A percentile compares a stretch with the other conserved stretches of the same genome.
Evolutionary conservation across 208 protist genomes (phyloP).

Genomic region (Jaenimonas drosophilae): DNA sequence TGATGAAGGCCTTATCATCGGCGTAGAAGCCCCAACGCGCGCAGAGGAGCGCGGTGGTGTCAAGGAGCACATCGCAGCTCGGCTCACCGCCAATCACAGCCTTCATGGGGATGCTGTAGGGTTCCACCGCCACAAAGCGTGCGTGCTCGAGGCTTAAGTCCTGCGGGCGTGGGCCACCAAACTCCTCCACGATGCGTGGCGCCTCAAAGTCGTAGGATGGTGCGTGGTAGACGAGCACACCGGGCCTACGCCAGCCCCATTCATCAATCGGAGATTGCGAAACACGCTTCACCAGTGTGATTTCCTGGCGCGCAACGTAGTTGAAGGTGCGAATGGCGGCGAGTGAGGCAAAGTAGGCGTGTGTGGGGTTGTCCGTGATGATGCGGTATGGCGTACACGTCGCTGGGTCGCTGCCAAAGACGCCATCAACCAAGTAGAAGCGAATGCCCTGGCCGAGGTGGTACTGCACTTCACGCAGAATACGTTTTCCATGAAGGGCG

Average conservation of each 20-base stretch:
- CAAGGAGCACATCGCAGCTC: constrained; percentile 67
- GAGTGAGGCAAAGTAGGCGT: constrained; percentile 78
- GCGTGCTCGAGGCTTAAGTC: constrained; percentile 67
- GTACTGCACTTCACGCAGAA: constrained; percentile 82
- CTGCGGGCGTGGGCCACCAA: constrained; percentile 70
- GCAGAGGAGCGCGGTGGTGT: constrained; percentile 69
- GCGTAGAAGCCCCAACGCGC: constrained; percentile 86
- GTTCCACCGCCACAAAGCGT: constrained; percentile 76
- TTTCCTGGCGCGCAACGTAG: constrained; percentile 76
- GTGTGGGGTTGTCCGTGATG: constrained; percentile 85
- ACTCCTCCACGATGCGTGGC: constrained; percentile 87
- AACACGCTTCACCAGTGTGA: constrained; percentile 79
- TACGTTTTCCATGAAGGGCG: constrained; percentile 73
- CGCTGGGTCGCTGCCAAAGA: constrained; percentile 66
- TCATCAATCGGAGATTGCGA: constrained; percentile 79
- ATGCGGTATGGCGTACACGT: constrained; percentile 80
- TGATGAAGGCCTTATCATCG: constrained; percentile 73
- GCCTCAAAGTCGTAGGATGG: constrained; percentile 79
- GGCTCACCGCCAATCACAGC: constrained; percentile 67
- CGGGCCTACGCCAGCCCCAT: constrained; percentile 79
- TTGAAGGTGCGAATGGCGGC: constrained; percentile 77
- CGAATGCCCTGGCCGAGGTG: constrained; percentile 83
- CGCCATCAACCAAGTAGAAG: constrained; percentile 82
- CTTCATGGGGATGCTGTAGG: constrained; percentile 88
- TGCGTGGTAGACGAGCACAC: constrained; percentile 79